Evolutionary conservation across 2,329 filamentous ascomycete genomes (phyloP).

Genomic region (Aspergillus sp.): DNA sequence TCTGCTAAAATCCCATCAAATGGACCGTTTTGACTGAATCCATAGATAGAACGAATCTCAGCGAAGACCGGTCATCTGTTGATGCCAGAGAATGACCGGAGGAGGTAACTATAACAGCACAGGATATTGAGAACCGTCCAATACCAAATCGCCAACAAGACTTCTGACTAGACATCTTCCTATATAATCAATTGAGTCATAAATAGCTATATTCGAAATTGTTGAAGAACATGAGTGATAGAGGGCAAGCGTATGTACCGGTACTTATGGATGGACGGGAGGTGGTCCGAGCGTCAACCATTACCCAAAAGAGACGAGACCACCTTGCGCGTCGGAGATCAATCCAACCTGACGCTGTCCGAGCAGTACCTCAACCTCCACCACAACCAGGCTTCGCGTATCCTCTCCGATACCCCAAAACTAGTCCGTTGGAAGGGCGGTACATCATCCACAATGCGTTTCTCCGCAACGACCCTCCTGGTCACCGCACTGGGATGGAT

Average conservation of each 20-base stretch:
- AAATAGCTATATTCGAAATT: no score
- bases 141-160: no score
- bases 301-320: conserved; percentile 21
- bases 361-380: conserved; percentile 8
- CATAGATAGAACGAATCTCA: no score
- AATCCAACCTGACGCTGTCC: conserved; percentile 7
- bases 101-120: no score
- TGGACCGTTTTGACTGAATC: no score
- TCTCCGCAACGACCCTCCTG: conserved; percentile 39
- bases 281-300: conserved; percentile 36
- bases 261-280: background rate
- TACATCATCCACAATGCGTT: conserved; percentile 35
- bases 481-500: conserved; percentile 56
- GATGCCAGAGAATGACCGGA: no score
- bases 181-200: no score
- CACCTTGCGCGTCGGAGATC: conserved; percentile 34
- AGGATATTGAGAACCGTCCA: no score
- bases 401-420: background rate
- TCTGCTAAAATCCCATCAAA: no score
- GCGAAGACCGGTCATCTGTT: no score
- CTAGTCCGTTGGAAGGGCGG: background rate
- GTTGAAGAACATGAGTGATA: background rate
- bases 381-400: conserved; percentile 4
- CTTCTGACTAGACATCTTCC: no score
- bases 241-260: background rate